Evolutionary conservation across 2,329 filamentous ascomycete genomes (phyloP).

Genomic region (Fusarium sp.): DNA sequence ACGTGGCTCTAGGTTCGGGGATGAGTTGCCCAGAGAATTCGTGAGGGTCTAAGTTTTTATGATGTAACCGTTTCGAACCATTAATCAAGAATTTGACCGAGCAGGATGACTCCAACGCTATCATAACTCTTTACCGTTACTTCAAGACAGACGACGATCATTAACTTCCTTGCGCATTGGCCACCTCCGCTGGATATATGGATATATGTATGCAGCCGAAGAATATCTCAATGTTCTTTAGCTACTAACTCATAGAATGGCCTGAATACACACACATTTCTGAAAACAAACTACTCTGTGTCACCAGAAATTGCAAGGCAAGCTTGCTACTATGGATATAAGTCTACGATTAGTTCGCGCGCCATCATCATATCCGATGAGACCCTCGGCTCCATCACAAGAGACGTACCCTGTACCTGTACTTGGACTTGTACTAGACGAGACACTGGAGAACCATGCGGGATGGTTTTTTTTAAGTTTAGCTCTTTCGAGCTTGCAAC

Average conservation of each 20-base stretch:
- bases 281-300: not conserved
- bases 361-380: not conserved
- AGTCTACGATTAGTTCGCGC: not conserved
- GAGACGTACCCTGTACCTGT: not conserved
- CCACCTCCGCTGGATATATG: not conserved
- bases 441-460: slow-evolving; percentile 12
- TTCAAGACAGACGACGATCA: not conserved
- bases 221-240: not conserved
- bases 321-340: not conserved
- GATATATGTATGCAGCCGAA: not conserved
- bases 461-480: slow-evolving; percentile 17
- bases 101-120: not conserved
- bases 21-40: not conserved
- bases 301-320: not conserved
- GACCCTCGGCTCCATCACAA: not conserved
- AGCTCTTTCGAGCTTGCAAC: slow-evolving; percentile 14
- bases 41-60: not conserved
- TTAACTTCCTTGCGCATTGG: not conserved
- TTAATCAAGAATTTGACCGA: not conserved
- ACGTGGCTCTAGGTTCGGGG: not conserved
- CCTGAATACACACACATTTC: too few species aligned
- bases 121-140: not conserved
- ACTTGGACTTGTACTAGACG: not conserved
- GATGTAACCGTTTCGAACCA: not conserved
- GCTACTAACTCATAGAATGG: not conserved